Evolutionary conservation across 768 basidiomycete genomes (phyloP).

Genomic region (Leccinellum rugosiceps): DNA sequence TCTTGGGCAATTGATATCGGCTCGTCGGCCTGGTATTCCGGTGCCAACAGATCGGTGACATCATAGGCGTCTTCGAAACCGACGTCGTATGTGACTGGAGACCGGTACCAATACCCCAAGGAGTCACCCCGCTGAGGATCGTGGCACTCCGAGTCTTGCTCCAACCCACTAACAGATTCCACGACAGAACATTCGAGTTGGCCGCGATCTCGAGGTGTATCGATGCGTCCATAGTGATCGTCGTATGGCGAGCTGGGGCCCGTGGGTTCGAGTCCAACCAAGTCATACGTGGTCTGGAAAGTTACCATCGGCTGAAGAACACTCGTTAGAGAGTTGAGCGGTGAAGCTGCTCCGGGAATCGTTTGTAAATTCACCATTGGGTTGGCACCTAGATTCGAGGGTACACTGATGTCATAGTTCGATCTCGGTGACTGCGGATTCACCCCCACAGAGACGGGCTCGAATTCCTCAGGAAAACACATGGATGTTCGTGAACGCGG

Average conservation of each 20-base stretch:
- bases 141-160: not conserved
- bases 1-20: not conserved
- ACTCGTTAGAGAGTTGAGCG: conserved; percentile 5
- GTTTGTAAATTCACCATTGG: not conserved
- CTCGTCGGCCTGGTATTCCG: conserved; percentile 1
- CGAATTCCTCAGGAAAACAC: conserved; percentile 7
- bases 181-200: not conserved
- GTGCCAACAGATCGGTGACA: conserved; percentile 1
- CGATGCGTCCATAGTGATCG: not conserved
- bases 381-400: not conserved
- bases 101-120: conserved; percentile 3
- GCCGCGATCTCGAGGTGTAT: not conserved
- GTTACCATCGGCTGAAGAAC: conserved; percentile 1
- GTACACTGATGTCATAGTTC: not conserved
- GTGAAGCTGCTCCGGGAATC: not conserved
- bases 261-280: conserved; percentile 8
- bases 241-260: conserved; percentile 11
- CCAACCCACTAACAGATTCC: not conserved
- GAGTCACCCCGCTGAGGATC: not conserved
- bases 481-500: not conserved
- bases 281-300: conserved; percentile 11
- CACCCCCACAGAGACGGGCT: not conserved
- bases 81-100: conserved; percentile 1
- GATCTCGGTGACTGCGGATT: not conserved
- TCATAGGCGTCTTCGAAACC: not conserved